Evolutionary conservation across 306 rosid species (phyloP), one percentile per base, ranked within the genome.

Genomic region (Bauhinia variegata): DNA sequence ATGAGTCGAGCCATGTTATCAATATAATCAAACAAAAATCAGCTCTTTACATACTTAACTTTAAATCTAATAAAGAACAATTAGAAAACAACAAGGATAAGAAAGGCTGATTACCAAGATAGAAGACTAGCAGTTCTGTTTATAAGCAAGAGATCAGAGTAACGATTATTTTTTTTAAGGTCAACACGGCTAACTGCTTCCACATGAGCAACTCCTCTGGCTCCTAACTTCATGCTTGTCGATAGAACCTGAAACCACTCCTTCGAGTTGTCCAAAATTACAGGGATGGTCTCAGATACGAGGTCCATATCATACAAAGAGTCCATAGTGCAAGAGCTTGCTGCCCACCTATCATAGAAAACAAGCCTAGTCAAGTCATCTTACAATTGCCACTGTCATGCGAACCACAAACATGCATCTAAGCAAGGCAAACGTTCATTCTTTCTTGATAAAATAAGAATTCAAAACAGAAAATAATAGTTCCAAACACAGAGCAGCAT

Each of bases 101-200:
- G 70, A 55, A 15, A 18, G 18, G 33, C 38, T 49, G 47, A 72
- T 32, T 83, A 91, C 96, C 96, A 88, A 69, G 97, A 86, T 69
- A 91, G 96, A 60, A 82, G 95, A 83, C 88, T 88, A 33, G 97
- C 91, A 54, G 96, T 88, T 79, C 97, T 85, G 89, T 95, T 95
- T 72, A 95, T 80, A 32, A 95, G 89, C 80, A 90, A 73, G 63
- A 90, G 71, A 83, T 82, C 74, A n/a, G 88, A 82, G 71, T 85
- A 95, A 38, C 5, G 86, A 55, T 47, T 80, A 51, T 80, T 77
- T 68, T 87, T 84, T 74, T 79, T 86, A 52, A 95, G 95, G 52
- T 88, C 77, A 15, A 71, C 50, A 39, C 89, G 95, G 72, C 58
- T 80, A 75, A 88, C 70, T 72, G 76, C 80, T 49, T 74, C 81